phyloP scores from a whole-genome alignment of 2,329 filamentous ascomycete genomes.

The Davidsoniella neocaledoniae region DNA sequence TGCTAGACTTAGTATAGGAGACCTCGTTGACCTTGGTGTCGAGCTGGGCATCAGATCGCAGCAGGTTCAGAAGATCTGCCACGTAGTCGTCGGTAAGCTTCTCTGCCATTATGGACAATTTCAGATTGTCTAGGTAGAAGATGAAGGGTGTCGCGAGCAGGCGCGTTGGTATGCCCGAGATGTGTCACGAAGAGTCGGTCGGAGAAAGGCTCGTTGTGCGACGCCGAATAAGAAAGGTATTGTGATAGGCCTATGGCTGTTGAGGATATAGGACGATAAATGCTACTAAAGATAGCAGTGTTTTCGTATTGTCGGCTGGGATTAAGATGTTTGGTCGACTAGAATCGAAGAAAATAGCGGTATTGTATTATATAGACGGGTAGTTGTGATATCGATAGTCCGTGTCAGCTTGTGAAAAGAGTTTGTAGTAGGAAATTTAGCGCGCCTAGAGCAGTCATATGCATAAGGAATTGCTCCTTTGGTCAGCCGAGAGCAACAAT shows the following conservation, averaged over 20 bases:
- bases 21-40: constrained; percentile 57
- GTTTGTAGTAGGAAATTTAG: background rate
- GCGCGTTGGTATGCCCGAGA: background rate
- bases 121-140: no score
- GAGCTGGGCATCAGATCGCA: constrained; percentile 34
- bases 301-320: no score
- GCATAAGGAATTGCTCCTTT: background rate
- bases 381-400: background rate
- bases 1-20: constrained; percentile 63
- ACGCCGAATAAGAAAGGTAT: no score
- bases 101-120: constrained; percentile 29
- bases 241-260: no score
- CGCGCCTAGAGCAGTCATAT: constrained; percentile 1
- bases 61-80: constrained; percentile 32
- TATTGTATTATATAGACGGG: no score
- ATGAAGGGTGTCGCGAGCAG: no score
- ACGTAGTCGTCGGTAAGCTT: constrained; percentile 43
- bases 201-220: background rate
- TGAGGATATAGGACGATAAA: no score
- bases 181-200: background rate
- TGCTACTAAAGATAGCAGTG: no score
- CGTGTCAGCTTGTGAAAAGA: background rate
- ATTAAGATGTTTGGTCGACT: no score
- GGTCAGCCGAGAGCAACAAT: background rate
- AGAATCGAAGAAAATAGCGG: background rate